Evolutionary conservation across 768 basidiomycete species (phyloP), one percentile per base, ranked within the genome.

Genomic region (Termitomyces titanicus): DNA sequence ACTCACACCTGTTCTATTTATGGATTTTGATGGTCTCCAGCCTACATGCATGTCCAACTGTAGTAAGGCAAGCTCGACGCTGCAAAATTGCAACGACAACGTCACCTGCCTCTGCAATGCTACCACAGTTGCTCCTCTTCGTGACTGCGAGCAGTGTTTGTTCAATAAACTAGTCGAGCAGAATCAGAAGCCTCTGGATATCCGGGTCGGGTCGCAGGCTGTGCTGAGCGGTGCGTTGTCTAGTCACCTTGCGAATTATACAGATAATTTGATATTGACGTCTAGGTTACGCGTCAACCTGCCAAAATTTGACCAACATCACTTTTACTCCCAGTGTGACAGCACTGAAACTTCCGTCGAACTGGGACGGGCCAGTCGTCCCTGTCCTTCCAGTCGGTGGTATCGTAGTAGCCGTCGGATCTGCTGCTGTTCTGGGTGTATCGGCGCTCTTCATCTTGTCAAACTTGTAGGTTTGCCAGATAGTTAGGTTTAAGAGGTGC

Each of bases 61-160:
- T 63, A 64, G 59, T 12, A 20, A 42, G 13, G 68, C 73, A 17
- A 61, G 57, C 22, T 31, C 51, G 17, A 56, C 25, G 24, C 59
- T 75, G 38, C 56, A 76, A 63, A 67, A 62, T 22, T 88, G 88
- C 68, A 65, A 66, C 17, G 64, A 73, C 52, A 70, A 81, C 58
- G 68, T 78, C 33, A 56, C 58, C 18, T 90, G 88, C 65, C 74
- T 88, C 24, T 91, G 89, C 73, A 62, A 55, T 17, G 55, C 68
- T 13, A 63, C 56, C 8, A 79, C 79, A 3, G 74, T 82, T 31
- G 54, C 66, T 1, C 60, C 70, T 1, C 68, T 91, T 53, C 68
- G 74, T 2, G 47, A 62, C 33, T 88, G 88, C 70, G 79, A 91
- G 66, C 81, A 84, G 62, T 91, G 88, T 74, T 79, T 86, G 77